These are phyloP conservation scores for Sphaerostilbella broomeana DNA, from an alignment of 2,329 filamentous ascomycete species.

Conservation along the genomic window DNA sequence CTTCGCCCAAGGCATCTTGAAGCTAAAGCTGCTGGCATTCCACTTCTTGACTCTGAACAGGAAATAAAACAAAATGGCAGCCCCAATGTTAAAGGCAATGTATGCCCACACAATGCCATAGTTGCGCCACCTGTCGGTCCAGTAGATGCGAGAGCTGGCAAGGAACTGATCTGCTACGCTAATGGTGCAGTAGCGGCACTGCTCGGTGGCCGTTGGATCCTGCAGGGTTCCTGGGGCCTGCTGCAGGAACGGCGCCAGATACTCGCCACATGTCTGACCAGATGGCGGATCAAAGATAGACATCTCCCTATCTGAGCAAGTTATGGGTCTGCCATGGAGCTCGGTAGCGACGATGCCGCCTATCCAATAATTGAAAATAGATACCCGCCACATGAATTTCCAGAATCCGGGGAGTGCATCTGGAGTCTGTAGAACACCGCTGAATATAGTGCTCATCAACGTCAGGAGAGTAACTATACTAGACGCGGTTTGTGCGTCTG, in stretches of 20 bases:
- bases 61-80: constrained; percentile 57
- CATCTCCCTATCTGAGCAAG: constrained; percentile 50
- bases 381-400: constrained; percentile 65
- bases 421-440: constrained; percentile 56
- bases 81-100: constrained; percentile 55
- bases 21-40: constrained; percentile 10
- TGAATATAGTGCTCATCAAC: constrained; percentile 54
- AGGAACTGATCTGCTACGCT: constrained; percentile 56
- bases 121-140: constrained; percentile 57
- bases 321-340: constrained; percentile 47
- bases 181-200: constrained; percentile 63
- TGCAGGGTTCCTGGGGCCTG: constrained; percentile 51
- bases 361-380: constrained; percentile 62
- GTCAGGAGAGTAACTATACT: constrained; percentile 55
- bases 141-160: constrained; percentile 39
- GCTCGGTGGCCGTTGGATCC: constrained; percentile 47
- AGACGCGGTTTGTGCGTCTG: constrained; percentile 60
- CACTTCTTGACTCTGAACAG: constrained; percentile 47
- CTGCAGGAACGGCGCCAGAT: constrained; percentile 51
- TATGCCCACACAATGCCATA: constrained; percentile 65
- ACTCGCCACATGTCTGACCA: constrained; percentile 56
- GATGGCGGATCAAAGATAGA: constrained; percentile 58
- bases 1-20: constrained; percentile 14
- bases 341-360: constrained; percentile 61
- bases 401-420: constrained; percentile 61